A percentile compares a stretch with the other conserved stretches of the same genome.
phyloP scores from a whole-genome alignment of 2,329 filamentous ascomycete species.

The Emergomyces orientalis region DNA sequence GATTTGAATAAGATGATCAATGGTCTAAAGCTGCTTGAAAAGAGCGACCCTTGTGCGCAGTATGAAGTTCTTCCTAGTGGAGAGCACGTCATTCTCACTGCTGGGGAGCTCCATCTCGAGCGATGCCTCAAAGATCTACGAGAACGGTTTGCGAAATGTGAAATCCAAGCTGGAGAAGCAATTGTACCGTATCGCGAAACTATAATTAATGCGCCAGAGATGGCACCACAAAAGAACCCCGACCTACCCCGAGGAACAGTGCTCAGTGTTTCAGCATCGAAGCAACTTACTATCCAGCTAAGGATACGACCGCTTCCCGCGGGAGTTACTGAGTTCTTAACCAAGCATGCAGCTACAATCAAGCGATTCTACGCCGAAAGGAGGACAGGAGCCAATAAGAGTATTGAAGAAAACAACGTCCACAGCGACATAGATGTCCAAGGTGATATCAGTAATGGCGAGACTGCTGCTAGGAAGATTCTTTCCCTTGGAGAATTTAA shows the following conservation, averaged over 20 bases:
- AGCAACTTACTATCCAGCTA: conserved; percentile 69
- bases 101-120: conserved; percentile 89
- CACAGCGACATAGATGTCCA: conserved; percentile 35
- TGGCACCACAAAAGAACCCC: conserved; percentile 78
- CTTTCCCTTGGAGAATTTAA: conserved; percentile 70
- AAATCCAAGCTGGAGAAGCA: conserved; percentile 85
- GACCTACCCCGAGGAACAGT: conserved; percentile 78
- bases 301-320: conserved; percentile 69
- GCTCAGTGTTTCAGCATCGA: conserved; percentile 66
- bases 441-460: conserved; percentile 44
- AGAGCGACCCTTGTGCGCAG: conserved; percentile 90
- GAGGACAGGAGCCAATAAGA: conserved; percentile 40
- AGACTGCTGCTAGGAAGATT: conserved; percentile 50
- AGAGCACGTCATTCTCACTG: conserved; percentile 89
- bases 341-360: conserved; percentile 69
- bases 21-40: conserved; percentile 75
- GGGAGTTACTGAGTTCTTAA: conserved; percentile 73
- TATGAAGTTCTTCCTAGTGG: conserved; percentile 90
- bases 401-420: conserved; percentile 29
- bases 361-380: conserved; percentile 68
- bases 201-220: conserved; percentile 78
- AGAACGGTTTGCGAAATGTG: conserved; percentile 86
- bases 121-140: conserved; percentile 85
- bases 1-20: conserved; percentile 93
- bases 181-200: conserved; percentile 96